A percentile compares a stretch with the other conserved stretches of the same genome.
Conservation (phyloP, 176 grass and related monocot species). For the Elymus sibiricus region DNA sequence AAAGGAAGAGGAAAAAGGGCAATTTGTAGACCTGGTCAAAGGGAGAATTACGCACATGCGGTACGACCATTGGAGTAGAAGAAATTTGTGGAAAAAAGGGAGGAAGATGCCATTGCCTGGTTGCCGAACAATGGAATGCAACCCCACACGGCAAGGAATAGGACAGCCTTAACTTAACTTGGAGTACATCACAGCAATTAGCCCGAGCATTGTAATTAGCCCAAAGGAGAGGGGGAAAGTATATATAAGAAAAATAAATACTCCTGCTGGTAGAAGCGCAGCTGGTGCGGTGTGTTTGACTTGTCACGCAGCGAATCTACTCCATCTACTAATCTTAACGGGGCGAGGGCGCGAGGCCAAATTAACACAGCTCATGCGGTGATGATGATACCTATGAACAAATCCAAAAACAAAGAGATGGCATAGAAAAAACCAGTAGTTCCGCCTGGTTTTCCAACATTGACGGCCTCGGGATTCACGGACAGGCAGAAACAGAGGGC, state of each 20-base stretch:
- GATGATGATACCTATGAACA: not conserved
- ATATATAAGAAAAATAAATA: not conserved
- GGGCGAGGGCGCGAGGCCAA: not conserved
- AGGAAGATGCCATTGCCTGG: conserved; percentile 13
- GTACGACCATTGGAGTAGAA: conserved; percentile 23
- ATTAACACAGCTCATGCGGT: not conserved
- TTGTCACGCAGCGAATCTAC: conserved; percentile 6
- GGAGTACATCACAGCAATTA: not conserved
- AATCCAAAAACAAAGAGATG: not conserved
- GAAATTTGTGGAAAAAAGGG: conserved; percentile 28
- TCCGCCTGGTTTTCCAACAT: not conserved
- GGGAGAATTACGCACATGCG: conserved; percentile 42
- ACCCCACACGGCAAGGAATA: conserved; percentile 39
- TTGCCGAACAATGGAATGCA: conserved; percentile 1
- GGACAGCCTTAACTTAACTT: not conserved
- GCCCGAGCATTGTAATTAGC: not conserved
- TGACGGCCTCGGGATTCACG: conserved; percentile 15
- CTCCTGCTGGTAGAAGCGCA: not conserved
- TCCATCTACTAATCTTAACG: not conserved
- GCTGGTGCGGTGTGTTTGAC: not conserved
- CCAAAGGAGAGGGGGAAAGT: not conserved
- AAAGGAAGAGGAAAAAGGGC: not conserved
- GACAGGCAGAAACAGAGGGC: not conserved
- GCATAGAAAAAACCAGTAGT: not conserved
- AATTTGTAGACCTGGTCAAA: conserved; percentile 34